Conservation (phyloP, 2,329 filamentous ascomycete species). For the Camillea tinctor region DNA sequence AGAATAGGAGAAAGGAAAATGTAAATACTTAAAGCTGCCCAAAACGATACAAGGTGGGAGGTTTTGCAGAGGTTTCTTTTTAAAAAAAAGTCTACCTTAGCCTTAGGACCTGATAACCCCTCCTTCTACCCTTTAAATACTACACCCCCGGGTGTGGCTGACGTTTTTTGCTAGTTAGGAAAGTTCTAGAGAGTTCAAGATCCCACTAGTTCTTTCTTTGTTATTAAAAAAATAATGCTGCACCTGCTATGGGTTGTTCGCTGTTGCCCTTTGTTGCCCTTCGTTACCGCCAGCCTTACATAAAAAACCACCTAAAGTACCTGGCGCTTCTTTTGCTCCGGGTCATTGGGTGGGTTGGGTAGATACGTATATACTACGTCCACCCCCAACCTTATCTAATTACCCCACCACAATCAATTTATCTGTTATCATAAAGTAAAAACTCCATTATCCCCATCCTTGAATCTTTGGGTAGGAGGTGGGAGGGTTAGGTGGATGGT, state of each 20-base stretch:
- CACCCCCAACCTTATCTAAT: constrained; percentile 16
- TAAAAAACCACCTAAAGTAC: no score
- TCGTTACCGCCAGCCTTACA: neutral
- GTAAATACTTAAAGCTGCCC: no score
- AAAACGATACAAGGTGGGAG: constrained; percentile 25
- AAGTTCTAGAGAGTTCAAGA: constrained; percentile 32
- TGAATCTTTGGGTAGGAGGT: no score
- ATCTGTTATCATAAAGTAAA: constrained; percentile 16
- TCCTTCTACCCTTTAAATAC: constrained; percentile 16
- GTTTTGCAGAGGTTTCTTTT: constrained; percentile 14
- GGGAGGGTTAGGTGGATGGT: neutral
- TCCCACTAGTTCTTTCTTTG: neutral
- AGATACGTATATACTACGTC: constrained; percentile 4
- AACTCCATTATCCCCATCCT: constrained; percentile 1
- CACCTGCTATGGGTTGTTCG: no score
- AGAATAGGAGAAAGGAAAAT: constrained; percentile 16
- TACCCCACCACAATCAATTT: constrained; percentile 19
- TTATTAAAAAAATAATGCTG: neutral
- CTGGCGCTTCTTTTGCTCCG: no score
- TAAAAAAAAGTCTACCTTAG: constrained; percentile 16
- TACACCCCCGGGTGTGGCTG: constrained; percentile 15
- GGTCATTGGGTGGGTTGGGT: no score
- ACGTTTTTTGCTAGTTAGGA: constrained; percentile 14
- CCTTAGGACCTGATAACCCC: constrained; percentile 20
- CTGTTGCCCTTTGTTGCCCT: neutral